Conservation (phyloP, 2,329 filamentous ascomycete species). For the Colletotrichum aenigma region DNA sequence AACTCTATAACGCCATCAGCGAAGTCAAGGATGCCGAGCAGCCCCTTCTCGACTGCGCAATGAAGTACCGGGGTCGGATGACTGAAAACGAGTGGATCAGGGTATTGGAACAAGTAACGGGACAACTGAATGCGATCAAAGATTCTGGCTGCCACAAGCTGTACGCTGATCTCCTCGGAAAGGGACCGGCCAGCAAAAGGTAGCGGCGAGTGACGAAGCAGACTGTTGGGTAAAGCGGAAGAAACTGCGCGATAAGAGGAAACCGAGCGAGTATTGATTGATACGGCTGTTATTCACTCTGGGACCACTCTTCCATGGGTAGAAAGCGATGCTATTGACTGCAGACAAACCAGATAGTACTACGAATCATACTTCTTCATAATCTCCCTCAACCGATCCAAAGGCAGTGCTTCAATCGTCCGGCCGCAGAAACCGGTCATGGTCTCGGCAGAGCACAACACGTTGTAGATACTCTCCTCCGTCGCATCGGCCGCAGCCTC, state of each 20-base stretch:
- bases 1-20: not conserved
- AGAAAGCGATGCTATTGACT: not conserved
- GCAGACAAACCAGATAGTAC: not conserved
- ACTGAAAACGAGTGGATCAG: not conserved
- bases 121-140: not conserved
- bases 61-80: not conserved
- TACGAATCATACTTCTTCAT: constrained; percentile 38
- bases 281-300: not conserved
- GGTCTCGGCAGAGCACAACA: constrained; percentile 64
- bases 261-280: not conserved
- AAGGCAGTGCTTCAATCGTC: constrained; percentile 53
- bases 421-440: constrained; percentile 58
- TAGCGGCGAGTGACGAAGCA: not conserved
- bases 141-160: not conserved
- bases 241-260: not conserved
- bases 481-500: constrained; percentile 66
- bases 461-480: constrained; percentile 71
- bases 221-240: not conserved
- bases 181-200: not conserved
- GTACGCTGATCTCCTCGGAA: not conserved
- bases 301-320: not conserved
- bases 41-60: not conserved
- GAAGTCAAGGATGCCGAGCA: not conserved
- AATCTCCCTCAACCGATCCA: constrained; percentile 49
- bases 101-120: not conserved